A percentile compares a stretch with the other conserved stretches of the same genome.
phyloP scores from a whole-genome alignment of 1,284 basidiomycete genomes.

The Irpex sp. region DNA sequence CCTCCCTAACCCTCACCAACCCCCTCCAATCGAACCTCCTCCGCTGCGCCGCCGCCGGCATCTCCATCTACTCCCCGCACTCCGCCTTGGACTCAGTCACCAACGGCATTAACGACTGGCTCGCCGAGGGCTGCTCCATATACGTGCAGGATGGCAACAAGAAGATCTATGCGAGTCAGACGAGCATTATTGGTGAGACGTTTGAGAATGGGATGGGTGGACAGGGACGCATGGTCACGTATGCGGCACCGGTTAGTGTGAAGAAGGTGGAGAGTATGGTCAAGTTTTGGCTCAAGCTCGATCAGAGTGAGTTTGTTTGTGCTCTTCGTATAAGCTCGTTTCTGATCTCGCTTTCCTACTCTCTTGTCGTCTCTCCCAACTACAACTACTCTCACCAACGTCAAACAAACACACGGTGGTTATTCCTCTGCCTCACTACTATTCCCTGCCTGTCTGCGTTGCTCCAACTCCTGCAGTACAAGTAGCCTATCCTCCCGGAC shows the following conservation, averaged over 20 bases:
- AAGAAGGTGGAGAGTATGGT: slow-evolving; percentile 59
- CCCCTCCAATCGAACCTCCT: slow-evolving; percentile 82
- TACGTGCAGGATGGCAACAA: slow-evolving; percentile 14
- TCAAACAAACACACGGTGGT: no score
- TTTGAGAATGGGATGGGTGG: slow-evolving; percentile 41
- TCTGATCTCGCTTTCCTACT: no score
- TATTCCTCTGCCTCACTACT: no score
- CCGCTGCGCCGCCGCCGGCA: slow-evolving; percentile 73
- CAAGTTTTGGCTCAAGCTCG: slow-evolving; percentile 65
- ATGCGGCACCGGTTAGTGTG: slow-evolving; percentile 55
- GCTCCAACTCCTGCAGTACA: slow-evolving; percentile 56
- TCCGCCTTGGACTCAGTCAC: slow-evolving; percentile 80
- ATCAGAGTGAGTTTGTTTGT: slow-evolving; percentile 47
- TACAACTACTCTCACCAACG: no score
- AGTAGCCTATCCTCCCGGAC: slow-evolving; percentile 53
- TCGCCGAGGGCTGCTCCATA: slow-evolving; percentile 39
- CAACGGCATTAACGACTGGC: slow-evolving; percentile 87
- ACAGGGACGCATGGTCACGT: slow-evolving; percentile 63
- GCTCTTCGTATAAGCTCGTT: no score
- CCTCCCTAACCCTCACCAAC: slow-evolving; percentile 74
- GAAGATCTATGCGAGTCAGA: slow-evolving; percentile 16
- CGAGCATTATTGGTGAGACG: slow-evolving; percentile 29
- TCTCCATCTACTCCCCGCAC: slow-evolving; percentile 87
- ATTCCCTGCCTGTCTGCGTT: not conserved
- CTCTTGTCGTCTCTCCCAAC: no score